phyloP scores from a whole-genome alignment of 805 yeast species.

The Yamadazyma philogaea region DNA sequence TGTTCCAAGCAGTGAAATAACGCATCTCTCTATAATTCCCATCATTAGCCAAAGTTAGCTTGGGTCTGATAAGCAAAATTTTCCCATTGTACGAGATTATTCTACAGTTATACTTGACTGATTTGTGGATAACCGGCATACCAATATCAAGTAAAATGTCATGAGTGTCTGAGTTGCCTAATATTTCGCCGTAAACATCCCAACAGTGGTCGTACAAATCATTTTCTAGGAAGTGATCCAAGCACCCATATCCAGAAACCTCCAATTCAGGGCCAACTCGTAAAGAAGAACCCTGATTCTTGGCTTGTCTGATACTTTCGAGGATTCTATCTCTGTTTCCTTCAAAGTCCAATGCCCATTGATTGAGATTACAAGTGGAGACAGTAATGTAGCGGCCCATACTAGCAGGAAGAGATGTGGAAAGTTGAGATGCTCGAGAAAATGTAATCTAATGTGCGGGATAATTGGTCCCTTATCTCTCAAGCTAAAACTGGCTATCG shows the following conservation, averaged over 20 bases:
- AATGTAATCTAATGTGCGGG: neutral
- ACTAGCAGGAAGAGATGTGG: neutral
- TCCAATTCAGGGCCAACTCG: constrained; percentile 98
- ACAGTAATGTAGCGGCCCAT: constrained; percentile 89
- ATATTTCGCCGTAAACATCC: constrained; percentile 86
- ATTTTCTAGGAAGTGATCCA: constrained; percentile 90
- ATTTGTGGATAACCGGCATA: constrained; percentile 86
- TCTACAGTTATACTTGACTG: constrained; percentile 89
- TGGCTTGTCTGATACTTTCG: constrained; percentile 76
- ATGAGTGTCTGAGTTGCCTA: constrained; percentile 62
- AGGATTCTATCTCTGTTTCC: constrained; percentile 92
- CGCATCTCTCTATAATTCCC: constrained; percentile 99
- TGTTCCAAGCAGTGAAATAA: constrained; percentile 91
- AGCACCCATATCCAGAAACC: constrained; percentile 89
- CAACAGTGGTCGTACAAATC: constrained; percentile 88
- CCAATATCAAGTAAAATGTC: constrained; percentile 89
- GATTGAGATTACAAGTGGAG: constrained; percentile 93
- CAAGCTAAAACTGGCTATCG: too few relatives aligned
- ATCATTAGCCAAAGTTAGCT: constrained; percentile 90
- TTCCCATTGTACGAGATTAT: constrained; percentile 74
- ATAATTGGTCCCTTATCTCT: neutral
- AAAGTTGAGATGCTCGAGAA: neutral
- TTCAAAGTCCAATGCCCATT: constrained; percentile 98
- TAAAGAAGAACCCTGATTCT: constrained; percentile 66
- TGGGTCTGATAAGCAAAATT: constrained; percentile 86